These are phyloP conservation scores for Fraxinus nigra DNA, from an alignment of 305 asterid genomes.

Conservation along the genomic window DNA sequence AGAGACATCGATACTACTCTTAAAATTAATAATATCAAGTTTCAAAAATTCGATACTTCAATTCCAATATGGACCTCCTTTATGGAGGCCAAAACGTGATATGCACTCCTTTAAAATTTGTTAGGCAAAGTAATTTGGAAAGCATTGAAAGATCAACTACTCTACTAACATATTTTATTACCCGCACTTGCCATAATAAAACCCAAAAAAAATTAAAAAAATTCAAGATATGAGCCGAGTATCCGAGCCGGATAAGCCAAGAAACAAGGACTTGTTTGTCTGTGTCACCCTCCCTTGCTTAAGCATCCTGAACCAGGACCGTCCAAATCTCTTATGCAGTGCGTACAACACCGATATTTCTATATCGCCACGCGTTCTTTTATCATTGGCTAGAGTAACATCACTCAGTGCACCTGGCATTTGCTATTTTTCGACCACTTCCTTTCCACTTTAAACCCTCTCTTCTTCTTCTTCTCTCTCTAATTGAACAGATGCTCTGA, in stretches of 20 bases:
- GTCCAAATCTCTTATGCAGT: conserved; percentile 25
- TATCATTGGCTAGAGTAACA: not conserved
- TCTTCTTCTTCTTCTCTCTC: not conserved
- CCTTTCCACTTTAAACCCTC: not conserved
- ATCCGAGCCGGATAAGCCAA: not conserved
- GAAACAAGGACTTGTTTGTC: not conserved
- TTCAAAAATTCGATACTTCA: not conserved
- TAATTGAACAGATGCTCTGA: not conserved
- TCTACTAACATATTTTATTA: not conserved
- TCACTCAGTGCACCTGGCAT: not conserved
- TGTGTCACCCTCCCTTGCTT: not conserved
- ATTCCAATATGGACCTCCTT: not conserved
- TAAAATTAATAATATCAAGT: not conserved
- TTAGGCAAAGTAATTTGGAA: not conserved
- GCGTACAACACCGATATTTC: not conserved
- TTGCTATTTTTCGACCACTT: not conserved
- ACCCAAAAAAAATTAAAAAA: not conserved
- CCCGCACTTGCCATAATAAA: not conserved
- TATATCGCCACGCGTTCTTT: not conserved
- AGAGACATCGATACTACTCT: not conserved
- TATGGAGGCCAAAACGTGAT: not conserved
- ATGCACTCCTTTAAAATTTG: not conserved
- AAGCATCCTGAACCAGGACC: conserved; percentile 29
- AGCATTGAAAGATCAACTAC: not conserved
- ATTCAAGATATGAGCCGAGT: not conserved